These are phyloP conservation scores for Entelexis paramagnoliae DNA, from an alignment of 1,139 yeast species.

Conservation along the genomic window DNA sequence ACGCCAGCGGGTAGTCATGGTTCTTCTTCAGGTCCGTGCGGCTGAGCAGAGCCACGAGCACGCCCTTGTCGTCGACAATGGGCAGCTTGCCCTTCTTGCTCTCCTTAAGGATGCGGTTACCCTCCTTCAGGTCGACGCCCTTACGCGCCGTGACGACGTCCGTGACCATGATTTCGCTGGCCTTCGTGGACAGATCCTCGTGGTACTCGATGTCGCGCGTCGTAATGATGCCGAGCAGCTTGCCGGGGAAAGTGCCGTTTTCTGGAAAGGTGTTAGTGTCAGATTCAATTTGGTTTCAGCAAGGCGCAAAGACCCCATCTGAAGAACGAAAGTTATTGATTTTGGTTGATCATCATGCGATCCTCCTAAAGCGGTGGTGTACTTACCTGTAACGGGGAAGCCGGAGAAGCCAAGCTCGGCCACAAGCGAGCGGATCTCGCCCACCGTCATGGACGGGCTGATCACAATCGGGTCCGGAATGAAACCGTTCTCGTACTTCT, in stretches of 20 bases:
- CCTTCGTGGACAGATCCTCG: conserved; percentile 53
- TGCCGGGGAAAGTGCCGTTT: conserved; percentile 76
- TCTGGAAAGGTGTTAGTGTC: conserved; percentile 39
- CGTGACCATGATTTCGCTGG: conserved; percentile 78
- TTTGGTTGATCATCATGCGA: conserved; percentile 18
- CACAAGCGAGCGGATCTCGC: conserved; percentile 67
- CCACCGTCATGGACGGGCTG: conserved; percentile 64
- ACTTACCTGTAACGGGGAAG: conserved; percentile 99
- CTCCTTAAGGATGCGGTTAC: conserved; percentile 78
- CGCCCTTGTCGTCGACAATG: conserved; percentile 67
- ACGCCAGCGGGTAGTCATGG: conserved; percentile 85
- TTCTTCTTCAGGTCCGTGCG: conserved; percentile 96
- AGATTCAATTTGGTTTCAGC: conserved; percentile 44
- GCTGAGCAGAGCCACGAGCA: conserved; percentile 77
- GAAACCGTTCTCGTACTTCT: conserved; percentile 95
- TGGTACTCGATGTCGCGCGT: conserved; percentile 96
- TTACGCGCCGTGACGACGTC: conserved; percentile 74
- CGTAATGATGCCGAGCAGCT: conserved; percentile 87
- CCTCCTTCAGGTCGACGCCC: conserved; percentile 69
- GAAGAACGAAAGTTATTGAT: conserved; percentile 98
- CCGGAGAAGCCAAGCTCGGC: conserved; percentile 81
- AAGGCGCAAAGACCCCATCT: conserved; percentile 52
- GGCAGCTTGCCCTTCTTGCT: conserved; percentile 98
- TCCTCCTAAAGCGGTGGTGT: conserved; percentile 21
- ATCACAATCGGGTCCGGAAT: conserved; percentile 89